These are phyloP conservation scores for Dacryopinax spathularia DNA, from an alignment of 768 basidiomycete species.

Conservation along the genomic window DNA sequence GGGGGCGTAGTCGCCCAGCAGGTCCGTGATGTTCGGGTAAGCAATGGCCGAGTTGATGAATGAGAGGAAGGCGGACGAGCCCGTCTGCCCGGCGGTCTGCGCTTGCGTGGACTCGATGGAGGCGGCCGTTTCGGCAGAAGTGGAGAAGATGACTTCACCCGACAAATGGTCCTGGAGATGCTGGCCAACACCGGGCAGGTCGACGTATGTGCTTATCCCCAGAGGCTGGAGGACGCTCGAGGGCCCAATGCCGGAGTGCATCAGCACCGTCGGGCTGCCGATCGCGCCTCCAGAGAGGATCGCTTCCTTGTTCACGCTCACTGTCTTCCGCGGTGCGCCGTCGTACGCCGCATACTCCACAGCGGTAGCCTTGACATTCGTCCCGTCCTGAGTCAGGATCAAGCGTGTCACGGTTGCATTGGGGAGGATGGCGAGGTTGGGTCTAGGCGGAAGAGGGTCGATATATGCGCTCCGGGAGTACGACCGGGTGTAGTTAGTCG, in stretches of 20 bases:
- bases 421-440: slow-evolving; percentile 49
- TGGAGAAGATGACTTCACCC: slow-evolving; percentile 27
- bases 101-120: slow-evolving; percentile 21
- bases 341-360: slow-evolving; percentile 36
- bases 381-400: slow-evolving; percentile 27
- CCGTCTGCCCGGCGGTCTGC: slow-evolving; percentile 14
- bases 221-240: slow-evolving; percentile 35
- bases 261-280: slow-evolving; percentile 40
- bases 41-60: slow-evolving; percentile 51
- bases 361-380: slow-evolving; percentile 29
- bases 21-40: slow-evolving; percentile 39
- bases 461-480: slow-evolving; percentile 51
- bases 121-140: slow-evolving; percentile 28
- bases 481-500: slow-evolving; percentile 46
- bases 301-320: slow-evolving; percentile 34
- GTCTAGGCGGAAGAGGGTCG: slow-evolving; percentile 45
- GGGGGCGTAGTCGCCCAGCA: slow-evolving; percentile 27
- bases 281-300: slow-evolving; percentile 34
- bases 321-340: slow-evolving; percentile 25
- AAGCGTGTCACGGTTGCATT: slow-evolving; percentile 46
- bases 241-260: slow-evolving; percentile 47
- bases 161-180: slow-evolving; percentile 45
- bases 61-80: slow-evolving; percentile 29
- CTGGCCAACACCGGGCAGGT: slow-evolving; percentile 47
- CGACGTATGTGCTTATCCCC: slow-evolving; percentile 28